Base-by-base conservation (phyloP, 345 rosid genomes). In the Moricandia arvensis region DNA sequence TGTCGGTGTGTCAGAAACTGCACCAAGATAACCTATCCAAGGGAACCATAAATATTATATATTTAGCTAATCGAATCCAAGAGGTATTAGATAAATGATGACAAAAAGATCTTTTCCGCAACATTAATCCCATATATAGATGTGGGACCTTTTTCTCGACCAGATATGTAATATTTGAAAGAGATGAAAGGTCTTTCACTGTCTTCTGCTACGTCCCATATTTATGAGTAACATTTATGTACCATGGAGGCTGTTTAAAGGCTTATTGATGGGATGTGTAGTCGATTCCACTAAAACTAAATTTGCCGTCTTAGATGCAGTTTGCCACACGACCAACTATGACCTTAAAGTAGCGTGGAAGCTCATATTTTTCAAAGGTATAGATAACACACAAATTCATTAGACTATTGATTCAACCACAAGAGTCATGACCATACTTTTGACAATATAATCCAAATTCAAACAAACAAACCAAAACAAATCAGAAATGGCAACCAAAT, bases 11-110 rank as follows among this genome's bases (percentile, higher is more conserved):
- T 89, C 86, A 73, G 87, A 64, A 51, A 94, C 89, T 75, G 87
- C 93, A 5, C 98, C 91, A 0, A 93, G 97, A 78, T 90, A 94
- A 64, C 97, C 98, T 93, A 66, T 69, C 26, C 47, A 47, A 63
- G 55, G 2, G 3, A 7, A 33, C 37, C 37, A 33, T 33, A 33
- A 6, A 13, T 12, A 34, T 17, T 54, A 68, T 69, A 18, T 29
- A 53, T n/a, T 63, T 35, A 34, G 35, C 29, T 37, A 29, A 29
- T 34, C 18, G 1, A 29, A 74, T 35, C 21, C 8, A 33, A 33
- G 37, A 33, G 37, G 37, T 33, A 33, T 33, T 6, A 33, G 37
- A 29, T 29, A 29, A 29, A 29, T 29, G 31, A 29, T 29, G 31
- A 29, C 31, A 29, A 2, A 29, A 4, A 29, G 31, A 29, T 29